phyloP scores from a whole-genome alignment of 192 early-diverging fungal genomes.

The Dissophora ornata region DNA sequence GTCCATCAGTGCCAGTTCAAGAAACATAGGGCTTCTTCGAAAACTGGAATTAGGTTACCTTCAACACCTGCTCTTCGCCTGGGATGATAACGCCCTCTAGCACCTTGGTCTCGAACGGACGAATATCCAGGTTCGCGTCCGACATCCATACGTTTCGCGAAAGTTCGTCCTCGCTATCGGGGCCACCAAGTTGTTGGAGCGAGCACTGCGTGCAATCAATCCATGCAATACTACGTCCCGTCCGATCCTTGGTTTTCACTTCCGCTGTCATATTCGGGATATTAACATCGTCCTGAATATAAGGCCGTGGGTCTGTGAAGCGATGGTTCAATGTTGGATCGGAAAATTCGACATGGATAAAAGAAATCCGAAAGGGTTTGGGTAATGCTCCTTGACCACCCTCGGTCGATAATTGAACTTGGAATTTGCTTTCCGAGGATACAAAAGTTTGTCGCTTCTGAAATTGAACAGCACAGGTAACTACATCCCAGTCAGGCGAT shows the following conservation, averaged over 20 bases:
- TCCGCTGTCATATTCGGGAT: not conserved
- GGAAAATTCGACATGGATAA: conserved; percentile 68
- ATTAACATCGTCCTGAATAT: conserved; percentile 6
- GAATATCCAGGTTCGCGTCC: conserved; percentile 60
- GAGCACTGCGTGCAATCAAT: conserved; percentile 42
- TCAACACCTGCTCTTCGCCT: conserved; percentile 65
- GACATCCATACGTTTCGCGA: conserved; percentile 43
- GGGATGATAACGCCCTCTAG: conserved; percentile 69
- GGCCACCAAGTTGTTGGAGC: conserved; percentile 2
- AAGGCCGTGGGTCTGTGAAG: conserved; percentile 47
- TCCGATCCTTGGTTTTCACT: conserved; percentile 25
- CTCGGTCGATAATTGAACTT: conserved; percentile 62
- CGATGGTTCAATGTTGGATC: conserved; percentile 69
- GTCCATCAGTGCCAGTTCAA: no score
- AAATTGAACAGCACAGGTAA: conserved; percentile 54
- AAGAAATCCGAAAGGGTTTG: conserved; percentile 55
- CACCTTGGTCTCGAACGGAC: conserved; percentile 62
- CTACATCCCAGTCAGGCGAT: no score
- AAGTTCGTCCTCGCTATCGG: conserved; percentile 6
- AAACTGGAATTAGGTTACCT: conserved; percentile 57
- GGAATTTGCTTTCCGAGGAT: conserved; percentile 65
- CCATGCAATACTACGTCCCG: conserved; percentile 32
- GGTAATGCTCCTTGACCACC: conserved; percentile 57
- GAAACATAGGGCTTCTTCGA: not conserved
- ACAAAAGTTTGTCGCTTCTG: conserved; percentile 67